A percentile compares a stretch with the other conserved stretches of the same genome.
Conservation (phyloP, 768 basidiomycete species). For the Kwoniella newhampshirensis region DNA sequence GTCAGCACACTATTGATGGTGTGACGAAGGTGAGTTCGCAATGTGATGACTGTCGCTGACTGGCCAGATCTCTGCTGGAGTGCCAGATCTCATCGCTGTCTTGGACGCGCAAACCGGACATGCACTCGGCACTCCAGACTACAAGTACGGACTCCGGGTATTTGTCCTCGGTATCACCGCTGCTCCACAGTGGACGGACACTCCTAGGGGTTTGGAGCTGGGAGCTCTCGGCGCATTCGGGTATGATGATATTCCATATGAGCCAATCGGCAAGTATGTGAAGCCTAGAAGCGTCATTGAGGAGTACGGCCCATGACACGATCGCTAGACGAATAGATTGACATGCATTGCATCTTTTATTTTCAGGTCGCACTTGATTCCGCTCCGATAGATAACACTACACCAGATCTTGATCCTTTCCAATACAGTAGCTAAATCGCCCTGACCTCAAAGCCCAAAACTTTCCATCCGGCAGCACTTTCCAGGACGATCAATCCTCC, state of each 20-base stretch:
- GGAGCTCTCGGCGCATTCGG: constrained; percentile 64
- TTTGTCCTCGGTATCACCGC: constrained; percentile 59
- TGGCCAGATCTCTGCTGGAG: constrained; percentile 54
- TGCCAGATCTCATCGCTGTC: constrained; percentile 67
- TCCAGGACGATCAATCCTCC: too few relatives aligned
- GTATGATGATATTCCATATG: constrained; percentile 46
- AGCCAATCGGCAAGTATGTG: constrained; percentile 21
- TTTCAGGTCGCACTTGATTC: too few relatives aligned
- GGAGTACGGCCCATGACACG: constrained; percentile 8
- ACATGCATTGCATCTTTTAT: too few relatives aligned
- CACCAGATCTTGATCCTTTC: too few relatives aligned
- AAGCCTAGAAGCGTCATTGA: constrained; percentile 31
- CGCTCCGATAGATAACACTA: too few relatives aligned
- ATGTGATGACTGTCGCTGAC: background rate
- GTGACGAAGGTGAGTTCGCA: constrained; percentile 16
- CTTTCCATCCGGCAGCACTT: too few relatives aligned
- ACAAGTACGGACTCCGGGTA: constrained; percentile 63
- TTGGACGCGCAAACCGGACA: constrained; percentile 65
- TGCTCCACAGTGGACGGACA: constrained; percentile 62
- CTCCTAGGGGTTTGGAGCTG: constrained; percentile 58
- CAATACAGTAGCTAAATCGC: too few relatives aligned
- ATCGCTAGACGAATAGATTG: background rate
- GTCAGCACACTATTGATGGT: constrained; percentile 23
- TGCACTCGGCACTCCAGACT: constrained; percentile 65
- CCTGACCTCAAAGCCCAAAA: too few relatives aligned